Percentiles rank a stretch among this genome's conserved stretches.
phyloP scores from a whole-genome alignment of 140 eudicot species.

The Cichorium intybus region DNA sequence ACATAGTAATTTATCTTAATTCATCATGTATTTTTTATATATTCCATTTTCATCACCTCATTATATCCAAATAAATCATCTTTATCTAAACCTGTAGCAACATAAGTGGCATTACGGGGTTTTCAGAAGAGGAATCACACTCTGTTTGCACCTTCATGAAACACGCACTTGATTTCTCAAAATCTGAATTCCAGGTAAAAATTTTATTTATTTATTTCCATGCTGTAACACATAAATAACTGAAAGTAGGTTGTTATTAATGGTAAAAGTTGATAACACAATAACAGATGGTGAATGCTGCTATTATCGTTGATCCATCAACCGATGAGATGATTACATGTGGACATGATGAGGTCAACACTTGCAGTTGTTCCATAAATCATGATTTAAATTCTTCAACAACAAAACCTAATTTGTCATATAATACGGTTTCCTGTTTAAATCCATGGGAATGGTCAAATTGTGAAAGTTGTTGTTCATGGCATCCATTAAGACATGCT shows the following conservation, averaged over 20 bases:
- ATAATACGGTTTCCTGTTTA: conserved; percentile 53
- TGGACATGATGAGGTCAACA: conserved; percentile 57
- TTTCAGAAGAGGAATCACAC: conserved; percentile 58
- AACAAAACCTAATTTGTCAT: conserved; percentile 20
- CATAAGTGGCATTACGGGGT: conserved; percentile 87
- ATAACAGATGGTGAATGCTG: conserved; percentile 85
- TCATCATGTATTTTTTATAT: not conserved
- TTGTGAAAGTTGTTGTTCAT: too few relatives aligned
- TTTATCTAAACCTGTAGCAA: conserved; percentile 53
- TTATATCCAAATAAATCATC: not conserved
- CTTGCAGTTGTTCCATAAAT: conserved; percentile 26
- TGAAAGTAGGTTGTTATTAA: conserved; percentile 8
- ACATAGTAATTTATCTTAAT: conserved; percentile 49
- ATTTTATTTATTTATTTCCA: too few relatives aligned
- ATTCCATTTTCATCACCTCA: conserved; percentile 8
- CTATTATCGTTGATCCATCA: conserved; percentile 82
- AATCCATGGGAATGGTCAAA: conserved; percentile 78
- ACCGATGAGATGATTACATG: conserved; percentile 61
- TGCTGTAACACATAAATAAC: too few relatives aligned
- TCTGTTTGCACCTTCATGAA: conserved; percentile 63
- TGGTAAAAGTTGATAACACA: not conserved
- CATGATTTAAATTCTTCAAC: conserved; percentile 31
- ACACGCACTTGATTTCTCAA: conserved; percentile 64
- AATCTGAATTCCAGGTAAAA: conserved; percentile 44
- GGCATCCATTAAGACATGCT: conserved; percentile 93